Percentiles rank a stretch among this genome's conserved stretches.
These are phyloP conservation scores for Hibiscus mutabilis DNA, from an alignment of 345 rosid species.

Conservation along the genomic window DNA sequence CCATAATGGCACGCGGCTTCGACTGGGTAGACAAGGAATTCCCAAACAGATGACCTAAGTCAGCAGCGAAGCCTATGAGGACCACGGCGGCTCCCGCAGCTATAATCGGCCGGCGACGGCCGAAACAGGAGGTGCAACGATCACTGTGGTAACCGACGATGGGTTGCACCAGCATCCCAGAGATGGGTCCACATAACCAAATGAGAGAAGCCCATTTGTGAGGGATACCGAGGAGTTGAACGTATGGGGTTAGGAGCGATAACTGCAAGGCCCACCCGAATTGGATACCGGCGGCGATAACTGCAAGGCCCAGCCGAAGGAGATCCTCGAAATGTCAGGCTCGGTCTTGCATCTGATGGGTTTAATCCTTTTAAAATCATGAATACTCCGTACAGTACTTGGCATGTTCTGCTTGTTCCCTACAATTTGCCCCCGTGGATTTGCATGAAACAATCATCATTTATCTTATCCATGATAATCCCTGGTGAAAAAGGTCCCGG, in stretches of 20 bases:
- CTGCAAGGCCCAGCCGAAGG: too few relatives aligned
- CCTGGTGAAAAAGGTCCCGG: too few relatives aligned
- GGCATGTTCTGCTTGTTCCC: too few relatives aligned
- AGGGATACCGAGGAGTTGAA: background rate
- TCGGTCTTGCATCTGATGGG: too few relatives aligned
- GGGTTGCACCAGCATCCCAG: background rate
- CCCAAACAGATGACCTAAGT: constrained; percentile 39
- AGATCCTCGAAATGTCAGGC: too few relatives aligned
- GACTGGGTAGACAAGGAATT: constrained; percentile 17
- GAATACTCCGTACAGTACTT: too few relatives aligned
- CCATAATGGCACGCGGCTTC: constrained; percentile 32
- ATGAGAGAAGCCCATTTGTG: background rate
- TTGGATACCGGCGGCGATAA: background rate
- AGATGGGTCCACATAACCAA: background rate
- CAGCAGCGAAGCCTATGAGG: constrained; percentile 24
- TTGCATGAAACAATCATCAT: too few relatives aligned
- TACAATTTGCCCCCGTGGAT: too few relatives aligned
- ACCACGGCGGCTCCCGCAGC: constrained; percentile 44
- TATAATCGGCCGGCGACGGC: constrained; percentile 65
- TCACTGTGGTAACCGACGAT: background rate
- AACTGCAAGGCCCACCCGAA: background rate
- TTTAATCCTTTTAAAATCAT: too few relatives aligned
- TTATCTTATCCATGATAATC: too few relatives aligned
- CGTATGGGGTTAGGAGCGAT: background rate
- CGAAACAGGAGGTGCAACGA: constrained; percentile 43